Evolutionary conservation across 1,284 basidiomycete species (phyloP).

Genomic region (Ustilago trichophora): DNA sequence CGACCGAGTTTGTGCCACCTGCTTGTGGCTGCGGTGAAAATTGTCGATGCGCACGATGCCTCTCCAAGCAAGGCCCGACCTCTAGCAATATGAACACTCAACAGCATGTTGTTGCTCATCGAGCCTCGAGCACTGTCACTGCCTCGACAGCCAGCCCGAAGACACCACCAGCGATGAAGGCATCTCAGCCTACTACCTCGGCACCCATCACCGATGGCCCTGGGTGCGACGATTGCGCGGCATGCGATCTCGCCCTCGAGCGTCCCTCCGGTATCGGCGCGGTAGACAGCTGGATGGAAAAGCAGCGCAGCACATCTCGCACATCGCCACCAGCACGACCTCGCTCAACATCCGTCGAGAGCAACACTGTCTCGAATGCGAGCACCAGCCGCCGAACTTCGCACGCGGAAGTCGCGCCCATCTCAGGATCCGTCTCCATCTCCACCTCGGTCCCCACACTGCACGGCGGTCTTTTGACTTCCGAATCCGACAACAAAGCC

Average conservation of each 20-base stretch:
- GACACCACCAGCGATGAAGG: slow-evolving; percentile 8
- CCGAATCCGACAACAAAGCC: background rate
- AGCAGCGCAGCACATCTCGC: slow-evolving; percentile 2
- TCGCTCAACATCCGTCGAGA: slow-evolving; percentile 7
- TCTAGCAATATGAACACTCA: background rate
- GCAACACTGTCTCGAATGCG: background rate
- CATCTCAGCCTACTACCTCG: background rate
- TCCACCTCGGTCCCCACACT: slow-evolving; percentile 8
- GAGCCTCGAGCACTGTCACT: slow-evolving; percentile 10
- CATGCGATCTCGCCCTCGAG: slow-evolving; percentile 52
- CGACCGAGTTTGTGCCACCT: slow-evolving; percentile 40
- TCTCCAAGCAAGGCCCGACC: slow-evolving; percentile 12
- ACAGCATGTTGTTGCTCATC: background rate
- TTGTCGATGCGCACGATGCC: slow-evolving; percentile 43
- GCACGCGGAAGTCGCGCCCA: background rate
- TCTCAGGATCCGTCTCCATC: background rate
- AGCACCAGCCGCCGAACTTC: slow-evolving; percentile 8
- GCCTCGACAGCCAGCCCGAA: slow-evolving; percentile 23
- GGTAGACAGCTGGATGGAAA: slow-evolving; percentile 49
- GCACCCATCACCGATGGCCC: background rate
- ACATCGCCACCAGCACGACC: background rate
- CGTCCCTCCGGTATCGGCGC: slow-evolving; percentile 48
- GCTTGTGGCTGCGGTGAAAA: slow-evolving; percentile 35
- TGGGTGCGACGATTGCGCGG: slow-evolving; percentile 50
- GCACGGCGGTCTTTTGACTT: slow-evolving; percentile 34